Evolutionary conservation across 148 eudicot species (phyloP), one percentile per base, ranked within the genome.

Genomic region (Vaccinium macrocarpon): DNA sequence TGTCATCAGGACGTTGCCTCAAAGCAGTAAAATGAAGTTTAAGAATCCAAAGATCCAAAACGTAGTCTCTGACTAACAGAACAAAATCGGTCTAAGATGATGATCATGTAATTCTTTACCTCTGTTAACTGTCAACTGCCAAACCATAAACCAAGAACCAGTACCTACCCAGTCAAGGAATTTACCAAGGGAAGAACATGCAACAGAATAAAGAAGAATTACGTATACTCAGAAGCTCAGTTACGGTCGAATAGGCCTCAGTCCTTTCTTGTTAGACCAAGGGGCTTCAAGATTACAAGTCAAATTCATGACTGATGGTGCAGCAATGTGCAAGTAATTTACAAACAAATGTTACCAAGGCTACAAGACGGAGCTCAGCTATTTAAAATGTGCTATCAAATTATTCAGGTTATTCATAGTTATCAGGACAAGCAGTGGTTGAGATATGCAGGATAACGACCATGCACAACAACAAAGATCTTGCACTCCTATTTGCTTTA

Each of bases 1-100:
- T 23, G 71, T 64, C 29, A 64, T 64, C 71, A 5, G 62, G 32
- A n/a, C 13, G 16, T 68, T 68, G 42, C 42, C 15, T 13, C 3
- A 2, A 68, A 68, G 16, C 46, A 5, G 16, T 72, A 72, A 72
- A 32, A 72, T 35, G n/a, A 35, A 32, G 76, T 32, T 15, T 15
- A 72, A 72, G 76, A 72, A 32, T 15, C 76, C 8, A 50, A 35
- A 14, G 76, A 72, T 72, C 18, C 76, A 32, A 71, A 71, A 71
- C 46, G 25, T 23, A 64, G 46, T 72, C 76, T 35, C 76, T 6
- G 12, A 35, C 49, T 72, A 0, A 32, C 76, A 2, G 50, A 8
- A 72, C 18, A 32, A 16, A 72, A 72, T 16, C 9, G 19, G 50
- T 68, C 42, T 29, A 27, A 5, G 18, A 27, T 27, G 38, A 68